Percentiles rank a stretch among this genome's conserved stretches.
Conservation (phyloP, 176 grass and related monocot genomes). For the Cenchrus purpureus region DNA sequence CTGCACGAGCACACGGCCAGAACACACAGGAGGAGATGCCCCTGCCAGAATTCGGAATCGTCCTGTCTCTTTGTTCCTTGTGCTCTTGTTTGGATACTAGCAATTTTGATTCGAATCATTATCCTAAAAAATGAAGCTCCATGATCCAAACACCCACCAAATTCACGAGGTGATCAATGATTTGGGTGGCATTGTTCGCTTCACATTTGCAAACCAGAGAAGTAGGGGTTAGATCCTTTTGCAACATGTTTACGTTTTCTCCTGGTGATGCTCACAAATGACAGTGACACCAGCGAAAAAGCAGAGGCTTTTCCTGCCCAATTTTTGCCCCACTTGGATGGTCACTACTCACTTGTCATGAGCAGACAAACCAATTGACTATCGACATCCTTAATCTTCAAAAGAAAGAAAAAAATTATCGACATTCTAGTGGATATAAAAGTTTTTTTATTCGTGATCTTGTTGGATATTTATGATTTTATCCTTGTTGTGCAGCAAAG, state of each 20-base stretch:
- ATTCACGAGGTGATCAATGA: background rate
- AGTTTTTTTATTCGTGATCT: background rate
- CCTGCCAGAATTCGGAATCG: background rate
- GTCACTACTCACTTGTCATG: background rate
- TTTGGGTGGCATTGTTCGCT: slow-evolving; percentile 13
- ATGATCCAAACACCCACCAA: background rate
- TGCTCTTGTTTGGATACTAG: background rate
- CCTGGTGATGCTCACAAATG: background rate
- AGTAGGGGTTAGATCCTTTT: background rate
- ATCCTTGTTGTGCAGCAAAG: background rate
- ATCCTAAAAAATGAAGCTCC: background rate
- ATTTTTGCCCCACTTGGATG: background rate
- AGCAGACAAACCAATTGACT: slow-evolving; percentile 31
- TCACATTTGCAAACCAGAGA: slow-evolving; percentile 1
- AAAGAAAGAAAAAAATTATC: too few relatives aligned
- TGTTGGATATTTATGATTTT: background rate
- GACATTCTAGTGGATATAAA: background rate
- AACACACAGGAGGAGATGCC: slow-evolving; percentile 22
- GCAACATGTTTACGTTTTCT: background rate
- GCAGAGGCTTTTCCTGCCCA: background rate
- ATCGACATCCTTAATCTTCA: background rate
- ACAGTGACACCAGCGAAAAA: background rate
- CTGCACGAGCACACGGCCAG: background rate
- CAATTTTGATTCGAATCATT: background rate
- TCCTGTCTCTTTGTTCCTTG: background rate